Evolutionary conservation across 2,329 filamentous ascomycete species (phyloP).

Genomic region (Diaporthe sp.): DNA sequence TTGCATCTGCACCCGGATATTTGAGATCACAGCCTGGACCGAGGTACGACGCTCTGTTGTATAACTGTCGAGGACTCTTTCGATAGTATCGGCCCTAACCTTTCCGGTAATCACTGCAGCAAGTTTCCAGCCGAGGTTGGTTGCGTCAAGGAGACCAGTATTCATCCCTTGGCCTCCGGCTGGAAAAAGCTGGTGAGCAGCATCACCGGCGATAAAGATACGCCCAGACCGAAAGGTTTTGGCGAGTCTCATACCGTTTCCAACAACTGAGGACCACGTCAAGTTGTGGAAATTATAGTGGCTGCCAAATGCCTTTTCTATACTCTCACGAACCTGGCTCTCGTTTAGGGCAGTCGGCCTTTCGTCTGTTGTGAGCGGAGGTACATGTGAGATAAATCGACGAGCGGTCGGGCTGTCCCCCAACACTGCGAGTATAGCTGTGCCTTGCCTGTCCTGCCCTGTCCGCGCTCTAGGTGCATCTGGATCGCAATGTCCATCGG

Average conservation of each 20-base stretch:
- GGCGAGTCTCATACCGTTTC: slow-evolving; percentile 44
- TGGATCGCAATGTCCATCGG: slow-evolving; percentile 46
- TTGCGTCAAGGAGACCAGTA: slow-evolving; percentile 62
- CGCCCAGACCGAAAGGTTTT: slow-evolving; percentile 56
- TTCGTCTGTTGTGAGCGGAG: background rate
- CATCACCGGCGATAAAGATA: slow-evolving; percentile 66
- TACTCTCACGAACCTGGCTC: background rate
- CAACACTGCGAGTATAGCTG: background rate
- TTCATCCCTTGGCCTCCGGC: slow-evolving; percentile 70
- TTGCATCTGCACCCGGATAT: slow-evolving; percentile 7
- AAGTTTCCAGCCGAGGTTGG: slow-evolving; percentile 67
- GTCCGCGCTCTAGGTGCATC: slow-evolving; percentile 26
- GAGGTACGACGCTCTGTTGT: slow-evolving; percentile 4
- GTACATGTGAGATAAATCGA: background rate
- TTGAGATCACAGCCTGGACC: slow-evolving; percentile 10
- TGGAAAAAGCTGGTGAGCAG: slow-evolving; percentile 66
- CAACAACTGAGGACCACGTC: slow-evolving; percentile 2
- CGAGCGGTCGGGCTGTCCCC: background rate
- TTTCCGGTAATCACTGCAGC: background rate
- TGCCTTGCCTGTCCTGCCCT: background rate
- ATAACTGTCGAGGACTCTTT: slow-evolving; percentile 30
- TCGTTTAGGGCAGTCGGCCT: background rate
- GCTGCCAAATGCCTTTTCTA: background rate
- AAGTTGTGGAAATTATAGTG: slow-evolving; percentile 12
- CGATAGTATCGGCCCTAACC: background rate